These are phyloP conservation scores for Debaryomyces fabryi DNA, from an alignment of 1,139 yeast genomes.

Conservation along the genomic window DNA sequence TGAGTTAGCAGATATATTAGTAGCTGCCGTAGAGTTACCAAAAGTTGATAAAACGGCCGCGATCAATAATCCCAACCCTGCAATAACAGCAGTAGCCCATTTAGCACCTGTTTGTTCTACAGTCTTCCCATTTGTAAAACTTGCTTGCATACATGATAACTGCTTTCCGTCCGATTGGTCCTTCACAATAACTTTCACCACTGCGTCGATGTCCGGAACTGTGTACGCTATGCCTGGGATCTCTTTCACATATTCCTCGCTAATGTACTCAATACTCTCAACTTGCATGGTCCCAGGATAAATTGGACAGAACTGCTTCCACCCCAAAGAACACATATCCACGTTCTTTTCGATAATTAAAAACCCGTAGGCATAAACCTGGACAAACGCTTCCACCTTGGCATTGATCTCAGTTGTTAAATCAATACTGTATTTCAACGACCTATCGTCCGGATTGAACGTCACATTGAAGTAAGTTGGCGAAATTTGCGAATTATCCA, in stretches of 20 bases:
- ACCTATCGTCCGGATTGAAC: constrained; percentile 65
- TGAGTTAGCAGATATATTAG: constrained; percentile 75
- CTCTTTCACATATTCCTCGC: constrained; percentile 42
- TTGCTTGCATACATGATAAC: constrained; percentile 71
- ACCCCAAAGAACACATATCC: constrained; percentile 60
- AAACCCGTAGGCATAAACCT: constrained; percentile 78
- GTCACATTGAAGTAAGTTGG: constrained; percentile 69
- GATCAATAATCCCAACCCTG: constrained; percentile 72
- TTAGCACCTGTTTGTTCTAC: constrained; percentile 75
- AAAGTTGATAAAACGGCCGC: constrained; percentile 71
- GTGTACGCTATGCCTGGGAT: constrained; percentile 74
- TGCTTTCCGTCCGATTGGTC: constrained; percentile 39
- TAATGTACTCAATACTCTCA: constrained; percentile 63
- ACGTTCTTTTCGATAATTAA: constrained; percentile 54
- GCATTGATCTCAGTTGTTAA: constrained; percentile 62
- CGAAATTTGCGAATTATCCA: constrained; percentile 64
- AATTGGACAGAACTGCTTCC: constrained; percentile 83
- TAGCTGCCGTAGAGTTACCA: constrained; percentile 79
- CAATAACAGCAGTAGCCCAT: constrained; percentile 83
- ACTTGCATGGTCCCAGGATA: constrained; percentile 71
- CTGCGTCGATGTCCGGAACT: constrained; percentile 81
- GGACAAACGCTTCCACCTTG: constrained; percentile 59
- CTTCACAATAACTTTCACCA: constrained; percentile 54
- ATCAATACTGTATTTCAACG: constrained; percentile 63
- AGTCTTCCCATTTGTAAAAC: constrained; percentile 71